Percentiles rank a stretch among this genome's conserved stretches.
phyloP scores from a whole-genome alignment of 2,329 filamentous ascomycete species.

The Penicillium sp. region DNA sequence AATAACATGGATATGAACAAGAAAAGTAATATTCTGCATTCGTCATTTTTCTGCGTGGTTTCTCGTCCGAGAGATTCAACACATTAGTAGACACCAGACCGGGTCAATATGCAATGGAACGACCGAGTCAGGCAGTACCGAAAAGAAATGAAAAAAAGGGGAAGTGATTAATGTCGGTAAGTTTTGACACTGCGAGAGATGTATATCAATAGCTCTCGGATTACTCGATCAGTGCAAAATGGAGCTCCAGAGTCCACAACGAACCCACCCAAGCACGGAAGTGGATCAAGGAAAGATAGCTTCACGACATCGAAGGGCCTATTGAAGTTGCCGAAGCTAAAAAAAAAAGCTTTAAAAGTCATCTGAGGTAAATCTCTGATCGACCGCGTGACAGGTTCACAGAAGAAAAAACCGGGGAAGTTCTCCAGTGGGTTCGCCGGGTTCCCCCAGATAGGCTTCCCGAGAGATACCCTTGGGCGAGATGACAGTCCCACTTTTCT shows the following conservation, averaged over 20 bases:
- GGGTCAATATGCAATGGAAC: neutral
- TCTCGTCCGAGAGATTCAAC: constrained; percentile 2
- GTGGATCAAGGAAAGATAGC: neutral
- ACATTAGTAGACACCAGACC: neutral
- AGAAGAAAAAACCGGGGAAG: constrained; percentile 3
- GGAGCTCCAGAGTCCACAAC: neutral
- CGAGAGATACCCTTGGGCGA: neutral
- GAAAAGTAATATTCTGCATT: constrained; percentile 1
- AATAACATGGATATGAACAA: constrained; percentile 18
- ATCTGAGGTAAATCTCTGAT: constrained; percentile 13
- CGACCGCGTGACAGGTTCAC: neutral
- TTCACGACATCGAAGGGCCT: neutral
- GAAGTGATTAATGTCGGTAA: neutral
- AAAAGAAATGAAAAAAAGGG: neutral
- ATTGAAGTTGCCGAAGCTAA: neutral
- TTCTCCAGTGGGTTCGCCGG: constrained; percentile 5
- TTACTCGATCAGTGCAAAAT: constrained; percentile 21
- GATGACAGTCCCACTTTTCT: constrained; percentile 1
- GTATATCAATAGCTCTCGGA: constrained; percentile 16
- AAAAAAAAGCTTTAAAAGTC: constrained; percentile 1
- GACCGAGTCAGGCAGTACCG: constrained; percentile 2
- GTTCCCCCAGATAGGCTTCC: constrained; percentile 29
- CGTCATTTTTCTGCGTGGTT: neutral
- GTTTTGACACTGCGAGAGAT: neutral
- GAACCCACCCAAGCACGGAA: neutral